Conservation (phyloP, 495 filamentous ascomycete species). For the Talaromyces nanjingensis region DNA sequence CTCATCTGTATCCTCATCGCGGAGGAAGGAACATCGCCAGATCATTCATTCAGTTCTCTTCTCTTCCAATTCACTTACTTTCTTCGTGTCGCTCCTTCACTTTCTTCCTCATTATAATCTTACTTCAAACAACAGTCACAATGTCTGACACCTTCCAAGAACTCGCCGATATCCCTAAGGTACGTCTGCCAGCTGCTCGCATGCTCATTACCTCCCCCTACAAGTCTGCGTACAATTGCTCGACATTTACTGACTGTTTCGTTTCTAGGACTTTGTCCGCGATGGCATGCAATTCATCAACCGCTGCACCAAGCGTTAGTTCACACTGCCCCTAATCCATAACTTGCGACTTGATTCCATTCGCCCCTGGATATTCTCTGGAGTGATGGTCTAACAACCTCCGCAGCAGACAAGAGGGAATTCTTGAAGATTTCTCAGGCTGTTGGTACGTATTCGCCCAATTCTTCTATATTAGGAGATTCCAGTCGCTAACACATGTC, state of each 20-base stretch:
- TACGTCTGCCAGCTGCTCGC: neutral
- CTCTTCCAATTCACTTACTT: neutral
- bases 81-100: neutral
- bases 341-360: neutral
- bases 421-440: slow-evolving; percentile 95
- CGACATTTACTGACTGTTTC: neutral
- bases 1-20: slow-evolving; percentile 6
- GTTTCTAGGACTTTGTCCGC: slow-evolving; percentile 72
- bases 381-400: slow-evolving; percentile 1
- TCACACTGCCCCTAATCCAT: slow-evolving; percentile 22
- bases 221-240: neutral
- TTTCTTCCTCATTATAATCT: neutral
- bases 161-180: slow-evolving; percentile 63
- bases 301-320: slow-evolving; percentile 75
- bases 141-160: slow-evolving; percentile 79
- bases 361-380: neutral
- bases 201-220: neutral
- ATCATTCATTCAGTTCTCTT: neutral
- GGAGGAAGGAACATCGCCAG: neutral
- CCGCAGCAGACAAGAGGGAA: slow-evolving; percentile 68
- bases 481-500: neutral
- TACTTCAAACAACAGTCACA: neutral
- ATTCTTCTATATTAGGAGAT: neutral
- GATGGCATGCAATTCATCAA: slow-evolving; percentile 79
- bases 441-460: slow-evolving; percentile 51